These are phyloP conservation scores for Saksenaea oblongispora DNA, from an alignment of 371 early-diverging fungal genomes.

Conservation along the genomic window DNA sequence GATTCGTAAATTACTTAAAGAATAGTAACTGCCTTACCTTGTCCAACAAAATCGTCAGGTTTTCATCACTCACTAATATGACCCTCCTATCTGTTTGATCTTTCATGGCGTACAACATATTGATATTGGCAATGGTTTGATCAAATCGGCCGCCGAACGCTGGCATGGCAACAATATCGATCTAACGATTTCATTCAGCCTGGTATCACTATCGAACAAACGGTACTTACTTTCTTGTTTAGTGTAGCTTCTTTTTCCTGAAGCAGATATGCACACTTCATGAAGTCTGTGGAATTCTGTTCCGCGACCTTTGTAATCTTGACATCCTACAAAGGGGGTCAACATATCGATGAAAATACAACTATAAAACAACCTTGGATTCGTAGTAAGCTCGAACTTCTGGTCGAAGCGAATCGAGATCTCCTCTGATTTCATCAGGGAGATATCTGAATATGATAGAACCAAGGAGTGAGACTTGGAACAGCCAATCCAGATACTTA, in stretches of 20 bases:
- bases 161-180: constrained; percentile 77
- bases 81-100: constrained; percentile 54
- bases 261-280: constrained; percentile 70
- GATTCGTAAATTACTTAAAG: background rate
- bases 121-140: constrained; percentile 80
- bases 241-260: constrained; percentile 33
- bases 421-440: constrained; percentile 84
- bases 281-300: constrained; percentile 85
- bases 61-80: constrained; percentile 70
- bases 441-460: constrained; percentile 51
- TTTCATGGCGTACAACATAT: constrained; percentile 61
- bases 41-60: constrained; percentile 69
- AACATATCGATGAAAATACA: background rate
- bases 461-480: constrained; percentile 1
- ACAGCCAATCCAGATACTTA: constrained; percentile 17
- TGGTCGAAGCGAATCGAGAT: constrained; percentile 79
- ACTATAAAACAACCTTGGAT: constrained; percentile 25
- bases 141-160: constrained; percentile 91
- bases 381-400: constrained; percentile 70
- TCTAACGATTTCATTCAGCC: constrained; percentile 17
- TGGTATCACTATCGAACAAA: background rate
- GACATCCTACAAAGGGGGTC: constrained; percentile 39
- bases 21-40: constrained; percentile 48
- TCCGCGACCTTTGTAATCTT: constrained; percentile 51
- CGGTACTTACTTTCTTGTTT: constrained; percentile 20